Percentiles rank a stretch among this genome's conserved stretches.
These are phyloP conservation scores for Spiraea crenata DNA, from an alignment of 331 rosid species.

Conservation along the genomic window DNA sequence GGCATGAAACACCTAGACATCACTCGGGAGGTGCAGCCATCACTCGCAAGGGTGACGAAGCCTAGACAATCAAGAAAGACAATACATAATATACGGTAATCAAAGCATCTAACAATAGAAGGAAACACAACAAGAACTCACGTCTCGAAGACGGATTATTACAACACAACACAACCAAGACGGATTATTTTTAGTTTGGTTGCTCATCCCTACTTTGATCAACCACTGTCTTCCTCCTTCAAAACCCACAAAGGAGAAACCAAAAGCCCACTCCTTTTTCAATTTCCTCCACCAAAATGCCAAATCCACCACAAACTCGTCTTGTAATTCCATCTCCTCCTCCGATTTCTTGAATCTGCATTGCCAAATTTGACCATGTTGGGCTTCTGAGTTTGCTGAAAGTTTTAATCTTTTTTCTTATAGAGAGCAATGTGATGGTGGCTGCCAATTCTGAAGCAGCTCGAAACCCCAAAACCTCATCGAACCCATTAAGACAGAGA, in stretches of 20 bases:
- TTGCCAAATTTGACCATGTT: neutral
- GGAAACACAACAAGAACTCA: no score
- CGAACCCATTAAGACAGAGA: conserved; percentile 46
- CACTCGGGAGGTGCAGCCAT: no score
- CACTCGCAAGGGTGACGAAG: no score
- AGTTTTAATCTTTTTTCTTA: conserved; percentile 7
- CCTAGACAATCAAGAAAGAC: no score
- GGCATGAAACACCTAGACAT: no score
- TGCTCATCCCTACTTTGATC: neutral
- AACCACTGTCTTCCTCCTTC: conserved; percentile 34
- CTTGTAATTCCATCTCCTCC: conserved; percentile 15
- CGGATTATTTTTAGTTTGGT: no score
- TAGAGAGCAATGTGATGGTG: conserved; percentile 49
- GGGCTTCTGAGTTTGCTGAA: conserved; percentile 17
- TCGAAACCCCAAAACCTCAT: conserved; percentile 33
- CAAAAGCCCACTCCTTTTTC: conserved; percentile 1
- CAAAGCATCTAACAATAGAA: no score
- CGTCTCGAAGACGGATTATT: no score
- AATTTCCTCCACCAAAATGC: conserved; percentile 33
- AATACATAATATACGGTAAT: no score
- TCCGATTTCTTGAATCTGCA: conserved; percentile 31
- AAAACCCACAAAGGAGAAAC: conserved; percentile 7
- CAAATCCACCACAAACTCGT: conserved; percentile 36
- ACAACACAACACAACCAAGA: no score
- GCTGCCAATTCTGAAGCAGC: conserved; percentile 79